Evolutionary conservation across 495 filamentous ascomycete genomes (phyloP).

Genomic region (Umbilicaria muhlenbergii): DNA sequence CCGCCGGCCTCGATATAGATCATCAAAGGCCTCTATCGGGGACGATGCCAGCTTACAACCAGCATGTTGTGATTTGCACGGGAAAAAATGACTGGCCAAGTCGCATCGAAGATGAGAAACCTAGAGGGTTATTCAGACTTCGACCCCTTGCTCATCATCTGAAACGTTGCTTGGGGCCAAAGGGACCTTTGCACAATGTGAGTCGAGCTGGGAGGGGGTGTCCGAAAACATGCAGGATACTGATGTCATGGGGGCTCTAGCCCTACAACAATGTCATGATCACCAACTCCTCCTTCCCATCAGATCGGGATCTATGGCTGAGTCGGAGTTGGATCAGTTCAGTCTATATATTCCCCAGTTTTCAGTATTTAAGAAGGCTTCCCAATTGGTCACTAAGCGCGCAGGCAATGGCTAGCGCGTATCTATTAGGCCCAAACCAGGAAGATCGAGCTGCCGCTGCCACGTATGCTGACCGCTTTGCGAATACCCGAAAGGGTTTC

Average conservation of each 20-base stretch:
- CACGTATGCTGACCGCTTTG: slow-evolving; percentile 14
- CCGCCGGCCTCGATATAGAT: slow-evolving; percentile 62
- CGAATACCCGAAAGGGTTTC: slow-evolving; percentile 19
- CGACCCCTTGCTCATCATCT: slow-evolving; percentile 52
- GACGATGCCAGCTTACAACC: slow-evolving; percentile 62
- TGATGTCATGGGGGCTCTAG: slow-evolving; percentile 24
- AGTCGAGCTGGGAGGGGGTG: slow-evolving; percentile 16
- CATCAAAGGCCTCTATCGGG: slow-evolving; percentile 47
- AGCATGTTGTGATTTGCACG: slow-evolving; percentile 73
- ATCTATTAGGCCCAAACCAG: slow-evolving; percentile 32
- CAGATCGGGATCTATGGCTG: slow-evolving; percentile 22
- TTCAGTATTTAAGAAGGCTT: slow-evolving; percentile 64
- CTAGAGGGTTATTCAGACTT: slow-evolving; percentile 34
- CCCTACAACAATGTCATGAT: slow-evolving; percentile 66
- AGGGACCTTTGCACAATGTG: slow-evolving; percentile 57
- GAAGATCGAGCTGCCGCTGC: slow-evolving; percentile 37
- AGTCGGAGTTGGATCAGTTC: slow-evolving; percentile 13
- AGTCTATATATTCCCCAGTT: slow-evolving; percentile 45
- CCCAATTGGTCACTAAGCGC: slow-evolving; percentile 19
- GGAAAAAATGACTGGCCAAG: slow-evolving; percentile 66
- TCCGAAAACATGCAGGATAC: background rate
- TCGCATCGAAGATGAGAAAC: slow-evolving; percentile 46
- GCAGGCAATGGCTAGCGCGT: slow-evolving; percentile 24
- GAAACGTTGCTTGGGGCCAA: slow-evolving; percentile 48
- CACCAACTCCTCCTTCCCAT: slow-evolving; percentile 52